A percentile compares a stretch with the other conserved stretches of the same genome.
Conservation (phyloP, 169 alveolate species). For the Cryptosporidium sp. region DNA sequence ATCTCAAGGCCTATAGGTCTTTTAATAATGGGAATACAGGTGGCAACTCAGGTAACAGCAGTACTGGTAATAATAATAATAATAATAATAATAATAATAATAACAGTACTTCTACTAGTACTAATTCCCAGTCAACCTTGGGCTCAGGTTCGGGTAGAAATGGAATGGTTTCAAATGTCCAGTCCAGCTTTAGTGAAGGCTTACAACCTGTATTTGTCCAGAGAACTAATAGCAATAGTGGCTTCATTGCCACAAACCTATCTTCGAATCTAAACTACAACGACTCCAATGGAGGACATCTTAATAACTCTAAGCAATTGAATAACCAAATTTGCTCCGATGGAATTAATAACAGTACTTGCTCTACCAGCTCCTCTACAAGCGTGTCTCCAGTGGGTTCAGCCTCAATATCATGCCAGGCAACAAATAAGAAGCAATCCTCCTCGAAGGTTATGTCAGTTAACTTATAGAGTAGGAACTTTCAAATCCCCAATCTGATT, state of each 20-base stretch:
- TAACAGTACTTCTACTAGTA: too few relatives aligned
- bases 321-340: background rate
- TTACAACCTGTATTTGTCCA: slow-evolving; percentile 14
- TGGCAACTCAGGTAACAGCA: background rate
- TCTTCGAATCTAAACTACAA: background rate
- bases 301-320: background rate
- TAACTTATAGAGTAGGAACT: background rate
- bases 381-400: slow-evolving; percentile 14
- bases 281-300: background rate
- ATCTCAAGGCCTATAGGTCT: slow-evolving; percentile 77
- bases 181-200: background rate
- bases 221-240: slow-evolving; percentile 7
- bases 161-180: background rate
- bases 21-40: background rate
- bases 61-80: background rate
- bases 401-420: background rate
- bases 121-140: background rate
- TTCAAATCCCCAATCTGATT: background rate
- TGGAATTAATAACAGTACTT: background rate
- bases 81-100: too few relatives aligned
- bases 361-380: background rate
- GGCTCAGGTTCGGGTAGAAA: background rate
- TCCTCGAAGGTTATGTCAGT: slow-evolving; percentile 9
- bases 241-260: background rate
- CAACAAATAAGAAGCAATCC: background rate